phyloP scores from a whole-genome alignment of 805 yeast genomes.

The Saturnispora bothae region DNA sequence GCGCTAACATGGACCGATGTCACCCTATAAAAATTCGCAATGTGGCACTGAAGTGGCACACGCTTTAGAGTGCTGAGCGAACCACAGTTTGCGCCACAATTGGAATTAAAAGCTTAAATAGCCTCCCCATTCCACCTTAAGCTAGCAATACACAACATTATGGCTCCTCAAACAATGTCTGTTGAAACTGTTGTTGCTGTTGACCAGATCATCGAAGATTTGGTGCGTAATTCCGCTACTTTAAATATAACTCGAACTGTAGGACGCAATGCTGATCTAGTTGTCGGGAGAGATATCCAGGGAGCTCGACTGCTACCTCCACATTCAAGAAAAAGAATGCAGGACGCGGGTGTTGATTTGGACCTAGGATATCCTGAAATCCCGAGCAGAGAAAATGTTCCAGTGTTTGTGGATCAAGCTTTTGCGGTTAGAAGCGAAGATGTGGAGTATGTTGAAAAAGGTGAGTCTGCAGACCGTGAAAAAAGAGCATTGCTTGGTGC shows the following conservation, averaged over 20 bases:
- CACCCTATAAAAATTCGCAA: too few species aligned
- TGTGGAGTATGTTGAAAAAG: slow-evolving; percentile 26
- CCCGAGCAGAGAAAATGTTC: slow-evolving; percentile 25
- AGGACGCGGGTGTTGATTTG: slow-evolving; percentile 27
- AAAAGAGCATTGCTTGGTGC: slow-evolving; percentile 32
- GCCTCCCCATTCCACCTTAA: too few species aligned
- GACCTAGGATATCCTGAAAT: slow-evolving; percentile 30
- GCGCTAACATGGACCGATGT: too few species aligned
- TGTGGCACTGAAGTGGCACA: too few species aligned
- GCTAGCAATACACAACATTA: too few species aligned
- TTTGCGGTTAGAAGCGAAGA: slow-evolving; percentile 26
- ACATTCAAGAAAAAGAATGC: slow-evolving; percentile 23
- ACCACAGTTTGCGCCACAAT: too few species aligned
- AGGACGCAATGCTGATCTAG: background rate
- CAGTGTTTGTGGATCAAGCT: slow-evolving; percentile 32
- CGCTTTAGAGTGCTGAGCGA: too few species aligned
- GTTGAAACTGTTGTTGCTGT: too few species aligned
- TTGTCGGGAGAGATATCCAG: slow-evolving; percentile 12
- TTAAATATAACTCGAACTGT: slow-evolving; percentile 5
- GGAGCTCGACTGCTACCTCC: slow-evolving; percentile 21
- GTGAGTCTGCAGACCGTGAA: slow-evolving; percentile 29
- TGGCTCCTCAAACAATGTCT: too few species aligned
- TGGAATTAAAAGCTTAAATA: too few species aligned
- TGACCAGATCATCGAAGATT: background rate
- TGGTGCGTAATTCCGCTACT: background rate